Evolutionary conservation across 768 basidiomycete species (phyloP).

Genomic region (Lactarius quietus): DNA sequence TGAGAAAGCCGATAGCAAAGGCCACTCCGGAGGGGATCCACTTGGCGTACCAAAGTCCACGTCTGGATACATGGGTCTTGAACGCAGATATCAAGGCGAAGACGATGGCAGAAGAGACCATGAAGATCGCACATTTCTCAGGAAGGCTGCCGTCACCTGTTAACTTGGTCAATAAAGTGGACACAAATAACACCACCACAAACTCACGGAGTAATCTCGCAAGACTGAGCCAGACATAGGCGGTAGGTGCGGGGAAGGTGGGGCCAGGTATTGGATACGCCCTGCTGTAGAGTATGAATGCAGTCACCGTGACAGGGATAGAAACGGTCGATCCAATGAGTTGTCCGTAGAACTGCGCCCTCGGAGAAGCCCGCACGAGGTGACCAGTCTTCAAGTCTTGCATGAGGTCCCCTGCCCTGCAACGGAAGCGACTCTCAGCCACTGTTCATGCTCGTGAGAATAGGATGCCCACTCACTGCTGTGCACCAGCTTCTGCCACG

Average conservation of each 20-base stretch:
- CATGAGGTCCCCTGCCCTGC: constrained; percentile 94
- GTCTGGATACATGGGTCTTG: constrained; percentile 57
- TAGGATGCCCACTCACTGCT: constrained; percentile 54
- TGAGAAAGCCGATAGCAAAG: constrained; percentile 94
- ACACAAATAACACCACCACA: neutral
- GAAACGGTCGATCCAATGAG: constrained; percentile 86
- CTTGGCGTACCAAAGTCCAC: constrained; percentile 51
- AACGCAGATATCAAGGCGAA: constrained; percentile 65
- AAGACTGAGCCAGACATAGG: constrained; percentile 87
- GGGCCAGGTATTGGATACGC: constrained; percentile 90
- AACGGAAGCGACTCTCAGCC: constrained; percentile 8
- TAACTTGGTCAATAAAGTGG: constrained; percentile 28
- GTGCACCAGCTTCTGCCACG: constrained; percentile 94
- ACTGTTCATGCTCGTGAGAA: neutral
- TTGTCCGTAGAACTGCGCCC: constrained; percentile 93
- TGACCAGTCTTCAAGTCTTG: constrained; percentile 98
- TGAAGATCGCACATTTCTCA: constrained; percentile 67
- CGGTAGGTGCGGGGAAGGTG: constrained; percentile 93
- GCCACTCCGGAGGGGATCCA: constrained; percentile 93
- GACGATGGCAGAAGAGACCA: constrained; percentile 69
- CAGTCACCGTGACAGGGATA: constrained; percentile 84
- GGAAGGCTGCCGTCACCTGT: constrained; percentile 83
- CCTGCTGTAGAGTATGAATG: constrained; percentile 80
- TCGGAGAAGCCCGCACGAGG: constrained; percentile 84
- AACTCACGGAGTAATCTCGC: constrained; percentile 70